These are phyloP conservation scores for Schizonepeta tenuifolia DNA, from an alignment of 257 asterid genomes.

Conservation along the genomic window DNA sequence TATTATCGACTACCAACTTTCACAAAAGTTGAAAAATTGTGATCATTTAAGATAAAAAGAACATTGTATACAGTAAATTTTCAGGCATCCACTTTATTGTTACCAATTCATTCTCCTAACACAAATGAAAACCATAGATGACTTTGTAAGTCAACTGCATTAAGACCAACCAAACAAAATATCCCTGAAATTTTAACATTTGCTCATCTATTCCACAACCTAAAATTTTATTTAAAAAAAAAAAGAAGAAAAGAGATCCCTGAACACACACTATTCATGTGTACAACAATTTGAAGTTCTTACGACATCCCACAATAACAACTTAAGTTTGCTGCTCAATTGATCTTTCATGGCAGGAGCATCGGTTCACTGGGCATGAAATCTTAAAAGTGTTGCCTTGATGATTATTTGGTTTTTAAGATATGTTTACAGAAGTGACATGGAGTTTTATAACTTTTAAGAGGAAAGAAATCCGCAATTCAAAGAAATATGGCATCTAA, in stretches of 20 bases:
- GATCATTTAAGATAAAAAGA: too few relatives aligned
- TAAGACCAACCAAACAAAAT: not conserved
- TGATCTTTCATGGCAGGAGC: not conserved
- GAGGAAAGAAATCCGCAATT: not conserved
- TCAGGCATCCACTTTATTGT: not conserved
- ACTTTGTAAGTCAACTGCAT: not conserved
- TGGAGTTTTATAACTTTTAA: not conserved
- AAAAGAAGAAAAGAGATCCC: not conserved
- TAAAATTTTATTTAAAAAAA: not conserved
- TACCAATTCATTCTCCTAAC: not conserved
- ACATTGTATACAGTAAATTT: too few relatives aligned
- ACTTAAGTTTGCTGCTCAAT: not conserved
- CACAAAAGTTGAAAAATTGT: not conserved
- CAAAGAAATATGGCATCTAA: not conserved
- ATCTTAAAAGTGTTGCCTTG: not conserved
- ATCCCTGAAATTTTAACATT: not conserved
- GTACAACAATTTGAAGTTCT: not conserved
- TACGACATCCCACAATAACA: not conserved
- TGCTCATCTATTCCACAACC: not conserved
- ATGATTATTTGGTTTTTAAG: not conserved
- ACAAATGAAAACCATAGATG: not conserved
- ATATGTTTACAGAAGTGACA: not conserved
- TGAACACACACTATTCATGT: constrained; percentile 4
- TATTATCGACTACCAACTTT: not conserved
- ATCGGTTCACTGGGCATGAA: not conserved